Conservation (phyloP, 2,329 filamentous ascomycete genomes). For the Cordyceps tenuipes region DNA sequence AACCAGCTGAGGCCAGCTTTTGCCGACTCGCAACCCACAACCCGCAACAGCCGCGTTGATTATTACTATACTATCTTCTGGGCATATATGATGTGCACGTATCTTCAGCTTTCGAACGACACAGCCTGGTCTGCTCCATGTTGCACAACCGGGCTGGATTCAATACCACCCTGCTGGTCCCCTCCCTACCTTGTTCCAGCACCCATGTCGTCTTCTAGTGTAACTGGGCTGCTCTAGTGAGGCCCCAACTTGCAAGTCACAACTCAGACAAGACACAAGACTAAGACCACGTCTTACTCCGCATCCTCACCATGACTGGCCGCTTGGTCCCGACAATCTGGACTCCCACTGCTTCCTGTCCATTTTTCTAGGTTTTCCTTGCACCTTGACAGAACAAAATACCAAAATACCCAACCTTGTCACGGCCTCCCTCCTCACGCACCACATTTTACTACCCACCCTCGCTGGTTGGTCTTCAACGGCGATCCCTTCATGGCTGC, state of each 20-base stretch:
- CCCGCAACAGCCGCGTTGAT: background rate
- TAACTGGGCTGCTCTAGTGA: background rate
- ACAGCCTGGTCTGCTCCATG: background rate
- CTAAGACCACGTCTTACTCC: background rate
- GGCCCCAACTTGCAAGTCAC: background rate
- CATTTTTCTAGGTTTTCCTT: background rate
- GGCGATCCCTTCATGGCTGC: background rate
- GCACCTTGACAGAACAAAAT: background rate
- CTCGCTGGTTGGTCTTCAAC: background rate
- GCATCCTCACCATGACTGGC: slow-evolving; percentile 3
- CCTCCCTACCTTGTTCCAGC: background rate
- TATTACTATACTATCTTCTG: background rate
- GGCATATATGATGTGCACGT: too few species aligned
- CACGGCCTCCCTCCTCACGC: background rate
- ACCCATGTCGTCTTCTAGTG: slow-evolving; percentile 1
- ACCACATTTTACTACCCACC: background rate
- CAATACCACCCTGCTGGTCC: background rate
- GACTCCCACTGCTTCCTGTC: slow-evolving; percentile 6
- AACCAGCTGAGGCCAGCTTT: background rate
- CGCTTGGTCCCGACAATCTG: slow-evolving; percentile 8
- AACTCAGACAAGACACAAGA: background rate
- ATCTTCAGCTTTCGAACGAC: background rate
- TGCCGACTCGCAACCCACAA: background rate
- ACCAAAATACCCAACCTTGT: background rate
- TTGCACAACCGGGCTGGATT: background rate